Base-by-base conservation (phyloP, 176 grass and related monocot genomes). In the Cenchrus purpureus region DNA sequence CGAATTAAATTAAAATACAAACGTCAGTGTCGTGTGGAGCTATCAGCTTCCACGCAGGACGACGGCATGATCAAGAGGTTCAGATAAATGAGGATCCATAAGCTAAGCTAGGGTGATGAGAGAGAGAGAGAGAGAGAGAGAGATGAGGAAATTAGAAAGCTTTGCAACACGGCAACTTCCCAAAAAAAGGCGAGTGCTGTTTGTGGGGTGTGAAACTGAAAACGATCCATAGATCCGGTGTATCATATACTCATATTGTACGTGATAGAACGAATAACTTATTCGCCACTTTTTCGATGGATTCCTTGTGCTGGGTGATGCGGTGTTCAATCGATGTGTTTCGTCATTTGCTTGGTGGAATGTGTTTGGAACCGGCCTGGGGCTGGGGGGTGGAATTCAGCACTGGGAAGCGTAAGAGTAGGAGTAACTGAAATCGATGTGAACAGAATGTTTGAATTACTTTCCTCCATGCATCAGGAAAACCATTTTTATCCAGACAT, bases 141-240 rank as follows among this genome's bases (percentile, higher is more conserved):
- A 69, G 65, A 42, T 31, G 68, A 42, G 12, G 40, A 85, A 60
- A 32, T 32, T 32, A 61, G 82, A 71, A 85, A 82, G 46, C 72
- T 90, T 70, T 56, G 48, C 4, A 78, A 10, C 73, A 65, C 59
- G 19, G 68, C 59, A 84, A 71, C 52, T 88, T 88, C 87, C 57
- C 28, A 59, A 25, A 25, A 90, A 80, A 90, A 86, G 84, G 83
- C 19, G 57, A 66, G 73, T 37, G 84, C 16, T 55, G 79, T 90
- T 86, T 83, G 42, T 68, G 45, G 79, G 65, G 81, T 68, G 79
- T 86, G 72, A 62, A 69, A 85, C 64, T 84, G 57, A 58, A 59
- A 62, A 60, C 17, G 12, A 71, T 82, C 65, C 20, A 43, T 59
- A 58, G 79, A 82, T 70, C 12, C 34, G 70, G 52, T 34, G 53